Evolutionary conservation across 495 filamentous ascomycete species (phyloP).

Genomic region (Hypomontagnella monticulosa): DNA sequence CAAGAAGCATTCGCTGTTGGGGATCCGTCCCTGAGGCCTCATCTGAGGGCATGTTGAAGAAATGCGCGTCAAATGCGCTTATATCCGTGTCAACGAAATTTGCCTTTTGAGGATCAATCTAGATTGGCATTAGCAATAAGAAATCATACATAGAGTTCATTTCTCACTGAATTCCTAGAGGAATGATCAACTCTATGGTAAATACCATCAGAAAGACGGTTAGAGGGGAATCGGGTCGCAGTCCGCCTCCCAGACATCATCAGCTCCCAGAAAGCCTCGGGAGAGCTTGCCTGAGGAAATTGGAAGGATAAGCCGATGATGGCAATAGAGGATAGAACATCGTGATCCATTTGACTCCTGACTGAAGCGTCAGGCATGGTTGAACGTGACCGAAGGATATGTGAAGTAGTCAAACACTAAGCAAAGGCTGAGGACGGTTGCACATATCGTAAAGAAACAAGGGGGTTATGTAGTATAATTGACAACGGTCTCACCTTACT

Average conservation of each 20-base stretch:
- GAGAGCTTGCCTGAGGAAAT: not conserved
- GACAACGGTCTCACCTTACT: too few relatives aligned
- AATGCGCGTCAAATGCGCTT: not conserved
- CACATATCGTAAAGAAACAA: too few relatives aligned
- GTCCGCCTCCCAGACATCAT: not conserved
- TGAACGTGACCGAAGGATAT: too few relatives aligned
- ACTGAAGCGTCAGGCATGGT: too few relatives aligned
- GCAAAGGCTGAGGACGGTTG: too few relatives aligned
- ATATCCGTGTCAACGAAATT: not conserved
- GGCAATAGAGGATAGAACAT: not conserved
- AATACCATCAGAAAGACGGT: not conserved
- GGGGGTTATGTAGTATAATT: too few relatives aligned
- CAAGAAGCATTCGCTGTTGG: not conserved
- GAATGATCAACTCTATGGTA: not conserved
- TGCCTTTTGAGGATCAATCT: not conserved
- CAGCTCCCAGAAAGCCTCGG: not conserved
- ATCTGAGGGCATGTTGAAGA: not conserved
- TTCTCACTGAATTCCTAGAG: not conserved
- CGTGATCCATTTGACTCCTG: too few relatives aligned
- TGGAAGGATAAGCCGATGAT: not conserved
- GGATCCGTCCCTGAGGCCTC: slow-evolving; percentile 12
- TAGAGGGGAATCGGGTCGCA: not conserved
- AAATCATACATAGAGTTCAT: not conserved
- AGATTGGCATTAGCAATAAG: not conserved
- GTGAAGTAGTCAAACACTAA: too few relatives aligned